These are phyloP conservation scores for Pezicula rhizophila DNA, from an alignment of 2,329 filamentous ascomycete species.

Conservation along the genomic window DNA sequence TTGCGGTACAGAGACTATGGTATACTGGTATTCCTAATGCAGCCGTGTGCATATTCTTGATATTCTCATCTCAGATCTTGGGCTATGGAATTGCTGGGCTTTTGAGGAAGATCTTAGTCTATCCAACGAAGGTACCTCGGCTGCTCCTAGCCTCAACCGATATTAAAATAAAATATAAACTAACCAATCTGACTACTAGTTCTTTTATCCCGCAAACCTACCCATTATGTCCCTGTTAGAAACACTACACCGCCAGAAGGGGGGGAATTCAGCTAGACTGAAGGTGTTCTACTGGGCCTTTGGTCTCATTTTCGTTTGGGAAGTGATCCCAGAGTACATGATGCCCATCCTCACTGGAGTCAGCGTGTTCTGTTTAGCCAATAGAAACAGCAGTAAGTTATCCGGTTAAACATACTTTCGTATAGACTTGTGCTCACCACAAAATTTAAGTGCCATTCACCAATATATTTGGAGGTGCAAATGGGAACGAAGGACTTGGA, in stretches of 20 bases:
- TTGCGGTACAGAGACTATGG: conserved; percentile 64
- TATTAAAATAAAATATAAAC: conserved; percentile 27
- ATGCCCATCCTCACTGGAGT: conserved; percentile 65
- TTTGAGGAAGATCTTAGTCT: conserved; percentile 49
- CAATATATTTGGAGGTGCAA: conserved; percentile 63
- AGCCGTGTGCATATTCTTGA: conserved; percentile 52
- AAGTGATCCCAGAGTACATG: conserved; percentile 51
- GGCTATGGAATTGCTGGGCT: conserved; percentile 58
- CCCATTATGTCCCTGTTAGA: conserved; percentile 31
- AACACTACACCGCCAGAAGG: conserved; percentile 29
- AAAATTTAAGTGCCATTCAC: conserved; percentile 49
- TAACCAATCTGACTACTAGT: conserved; percentile 36
- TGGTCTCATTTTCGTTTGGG: conserved; percentile 39
- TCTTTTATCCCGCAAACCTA: conserved; percentile 34
- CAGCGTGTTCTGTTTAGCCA: conserved; percentile 64
- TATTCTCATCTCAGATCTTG: conserved; percentile 53
- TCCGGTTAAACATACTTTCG: not conserved
- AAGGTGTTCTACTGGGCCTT: conserved; percentile 26
- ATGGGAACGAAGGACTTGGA: conserved; percentile 45
- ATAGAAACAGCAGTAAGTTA: conserved; percentile 46
- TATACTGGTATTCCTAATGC: conserved; percentile 64
- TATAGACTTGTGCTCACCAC: not conserved
- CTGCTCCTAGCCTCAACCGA: conserved; percentile 17
- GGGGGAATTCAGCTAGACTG: conserved; percentile 24
- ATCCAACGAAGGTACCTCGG: conserved; percentile 28